A percentile compares a stretch with the other conserved stretches of the same genome.
phyloP scores from a whole-genome alignment of 176 grass and related monocot species.

The Eleusine coracana region DNA sequence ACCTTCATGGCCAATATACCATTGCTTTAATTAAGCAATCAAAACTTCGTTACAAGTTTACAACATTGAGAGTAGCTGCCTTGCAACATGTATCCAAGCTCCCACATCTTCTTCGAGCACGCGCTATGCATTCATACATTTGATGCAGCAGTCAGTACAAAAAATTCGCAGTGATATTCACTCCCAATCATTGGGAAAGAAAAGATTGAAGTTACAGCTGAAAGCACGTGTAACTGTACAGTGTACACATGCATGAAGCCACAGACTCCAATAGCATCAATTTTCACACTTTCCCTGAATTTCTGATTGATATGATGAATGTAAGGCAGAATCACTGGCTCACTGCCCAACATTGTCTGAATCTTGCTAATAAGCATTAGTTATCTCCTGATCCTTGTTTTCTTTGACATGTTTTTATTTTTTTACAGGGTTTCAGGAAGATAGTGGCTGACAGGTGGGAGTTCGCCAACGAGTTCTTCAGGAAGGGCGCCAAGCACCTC shows the following conservation, averaged over 20 bases:
- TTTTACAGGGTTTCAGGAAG: conserved; percentile 79
- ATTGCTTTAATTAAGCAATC: not conserved
- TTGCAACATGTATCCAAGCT: not conserved
- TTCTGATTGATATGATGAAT: not conserved
- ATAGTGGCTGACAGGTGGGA: conserved; percentile 86
- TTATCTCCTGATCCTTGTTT: not conserved
- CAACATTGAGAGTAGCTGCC: not conserved
- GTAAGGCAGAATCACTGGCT: not conserved
- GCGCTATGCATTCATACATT: not conserved
- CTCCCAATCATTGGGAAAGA: conserved; percentile 47
- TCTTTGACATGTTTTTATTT: not conserved
- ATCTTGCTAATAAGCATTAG: not conserved
- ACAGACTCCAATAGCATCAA: conserved; percentile 2
- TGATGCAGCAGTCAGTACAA: not conserved
- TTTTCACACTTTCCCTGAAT: not conserved
- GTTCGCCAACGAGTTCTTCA: conserved; percentile 86
- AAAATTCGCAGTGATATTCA: conserved; percentile 2
- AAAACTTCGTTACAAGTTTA: not conserved
- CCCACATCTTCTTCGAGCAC: not conserved
- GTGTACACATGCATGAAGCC: not conserved
- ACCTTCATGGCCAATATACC: not conserved
- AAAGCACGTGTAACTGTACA: not conserved
- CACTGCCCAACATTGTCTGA: not conserved
- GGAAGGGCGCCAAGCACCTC: conserved; percentile 69
- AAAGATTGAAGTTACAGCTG: conserved; percentile 33